phyloP scores from a whole-genome alignment of 345 rosid species.

The Mallotus nudiflorus region DNA sequence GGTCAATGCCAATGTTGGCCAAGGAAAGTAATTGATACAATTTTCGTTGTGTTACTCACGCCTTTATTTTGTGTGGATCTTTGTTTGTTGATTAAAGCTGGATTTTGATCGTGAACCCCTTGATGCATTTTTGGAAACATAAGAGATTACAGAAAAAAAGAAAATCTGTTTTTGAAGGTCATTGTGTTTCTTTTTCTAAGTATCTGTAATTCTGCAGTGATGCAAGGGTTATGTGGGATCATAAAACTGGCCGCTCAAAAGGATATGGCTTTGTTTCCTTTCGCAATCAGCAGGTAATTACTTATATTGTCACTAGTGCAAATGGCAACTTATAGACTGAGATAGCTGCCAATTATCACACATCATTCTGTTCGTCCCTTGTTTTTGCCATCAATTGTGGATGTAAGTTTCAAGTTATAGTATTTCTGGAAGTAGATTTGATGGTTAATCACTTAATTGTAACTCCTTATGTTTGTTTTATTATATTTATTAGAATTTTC shows the following conservation, averaged over 20 bases:
- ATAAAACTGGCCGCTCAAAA: constrained; percentile 34
- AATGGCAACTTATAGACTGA: too few species aligned
- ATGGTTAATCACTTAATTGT: too few species aligned
- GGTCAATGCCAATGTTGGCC: not conserved
- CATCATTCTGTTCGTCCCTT: not conserved
- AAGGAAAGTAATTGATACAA: not conserved
- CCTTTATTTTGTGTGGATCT: not conserved
- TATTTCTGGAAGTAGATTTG: not conserved
- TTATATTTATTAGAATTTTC: too few species aligned
- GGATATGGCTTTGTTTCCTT: constrained; percentile 36
- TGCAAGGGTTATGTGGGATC: constrained; percentile 40
- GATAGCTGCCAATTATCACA: not conserved
- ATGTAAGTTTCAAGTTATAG: not conserved
- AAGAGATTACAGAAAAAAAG: not conserved
- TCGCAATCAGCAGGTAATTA: constrained; percentile 32
- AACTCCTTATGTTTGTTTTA: too few species aligned
- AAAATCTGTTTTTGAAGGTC: not conserved
- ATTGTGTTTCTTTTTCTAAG: not conserved
- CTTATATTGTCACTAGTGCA: not conserved
- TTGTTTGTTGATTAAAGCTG: not conserved
- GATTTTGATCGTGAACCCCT: not conserved
- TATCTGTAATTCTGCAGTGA: constrained; percentile 16
- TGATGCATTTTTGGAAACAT: not conserved
- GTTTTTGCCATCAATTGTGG: not conserved
- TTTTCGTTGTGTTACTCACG: not conserved